Evolutionary conservation across 768 basidiomycete species (phyloP).

Genomic region (Suillus paluster): DNA sequence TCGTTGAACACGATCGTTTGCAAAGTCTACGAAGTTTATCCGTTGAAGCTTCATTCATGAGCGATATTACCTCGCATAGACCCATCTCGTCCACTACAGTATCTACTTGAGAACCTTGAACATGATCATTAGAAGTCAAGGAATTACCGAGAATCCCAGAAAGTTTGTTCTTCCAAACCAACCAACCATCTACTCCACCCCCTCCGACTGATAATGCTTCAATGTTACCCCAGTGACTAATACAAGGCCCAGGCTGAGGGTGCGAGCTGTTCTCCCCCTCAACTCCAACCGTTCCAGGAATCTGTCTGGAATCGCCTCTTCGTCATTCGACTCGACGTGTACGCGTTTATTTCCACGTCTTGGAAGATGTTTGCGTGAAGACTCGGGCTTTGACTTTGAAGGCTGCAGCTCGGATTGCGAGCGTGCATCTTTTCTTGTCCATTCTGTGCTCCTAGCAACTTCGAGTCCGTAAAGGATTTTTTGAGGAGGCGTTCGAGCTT

Average conservation of each 20-base stretch:
- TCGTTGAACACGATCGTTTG: slow-evolving; percentile 96
- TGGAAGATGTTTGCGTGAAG: slow-evolving; percentile 12
- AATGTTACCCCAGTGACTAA: slow-evolving; percentile 85
- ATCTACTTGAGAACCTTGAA: neutral
- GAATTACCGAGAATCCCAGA: slow-evolving; percentile 74
- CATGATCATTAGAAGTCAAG: slow-evolving; percentile 21
- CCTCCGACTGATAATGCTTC: slow-evolving; percentile 92
- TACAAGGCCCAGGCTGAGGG: slow-evolving; percentile 72
- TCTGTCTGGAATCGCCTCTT: slow-evolving; percentile 24
- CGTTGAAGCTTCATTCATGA: slow-evolving; percentile 12
- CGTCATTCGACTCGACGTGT: slow-evolving; percentile 15
- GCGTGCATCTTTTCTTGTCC: slow-evolving; percentile 56
- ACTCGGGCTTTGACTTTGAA: slow-evolving; percentile 5
- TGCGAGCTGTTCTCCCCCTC: slow-evolving; percentile 13
- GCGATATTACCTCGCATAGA: slow-evolving; percentile 68
- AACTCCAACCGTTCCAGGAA: neutral
- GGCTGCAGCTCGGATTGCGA: slow-evolving; percentile 30
- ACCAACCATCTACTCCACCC: slow-evolving; percentile 94
- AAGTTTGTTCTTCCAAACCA: slow-evolving; percentile 85
- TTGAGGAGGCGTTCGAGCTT: slow-evolving; percentile 71
- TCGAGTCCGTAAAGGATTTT: slow-evolving; percentile 77
- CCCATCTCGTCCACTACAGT: slow-evolving; percentile 91
- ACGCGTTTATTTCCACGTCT: slow-evolving; percentile 14
- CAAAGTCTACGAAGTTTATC: slow-evolving; percentile 62
- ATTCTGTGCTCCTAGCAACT: slow-evolving; percentile 73